A percentile compares a stretch with the other conserved stretches of the same genome.
Conservation (phyloP, 495 filamentous ascomycete species). For the Lasiosphaeriaceae sp. region DNA sequence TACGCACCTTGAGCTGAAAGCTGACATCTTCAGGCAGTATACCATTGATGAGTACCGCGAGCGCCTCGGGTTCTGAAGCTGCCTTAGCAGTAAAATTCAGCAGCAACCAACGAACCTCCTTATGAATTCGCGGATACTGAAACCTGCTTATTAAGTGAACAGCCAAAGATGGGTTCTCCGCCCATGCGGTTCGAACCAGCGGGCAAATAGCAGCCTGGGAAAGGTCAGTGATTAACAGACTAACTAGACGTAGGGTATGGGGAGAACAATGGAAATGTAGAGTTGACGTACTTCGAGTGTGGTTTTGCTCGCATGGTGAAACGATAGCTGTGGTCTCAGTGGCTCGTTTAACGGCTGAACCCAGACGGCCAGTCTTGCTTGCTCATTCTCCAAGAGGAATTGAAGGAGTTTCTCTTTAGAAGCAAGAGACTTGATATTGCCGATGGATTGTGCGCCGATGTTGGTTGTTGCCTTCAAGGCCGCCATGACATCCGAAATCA, state of each 20-base stretch:
- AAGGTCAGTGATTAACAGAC: not conserved
- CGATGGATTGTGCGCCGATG: conserved; percentile 52
- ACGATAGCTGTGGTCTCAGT: conserved; percentile 13
- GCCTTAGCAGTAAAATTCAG: conserved; percentile 80
- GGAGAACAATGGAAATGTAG: not conserved
- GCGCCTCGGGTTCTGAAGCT: conserved; percentile 70
- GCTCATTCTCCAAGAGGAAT: conserved; percentile 79
- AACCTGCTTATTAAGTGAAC: conserved; percentile 79
- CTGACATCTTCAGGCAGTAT: conserved; percentile 72
- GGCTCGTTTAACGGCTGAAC: conserved; percentile 75
- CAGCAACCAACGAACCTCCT: conserved; percentile 73
- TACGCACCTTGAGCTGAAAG: conserved; percentile 74
- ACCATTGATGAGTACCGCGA: conserved; percentile 75
- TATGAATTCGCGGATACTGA: conserved; percentile 63
- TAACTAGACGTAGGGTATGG: not conserved
- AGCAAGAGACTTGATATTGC: conserved; percentile 61
- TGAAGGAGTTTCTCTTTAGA: conserved; percentile 76
- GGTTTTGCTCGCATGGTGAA: conserved; percentile 35
- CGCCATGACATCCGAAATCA: conserved; percentile 71
- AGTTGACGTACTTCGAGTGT: conserved; percentile 48
- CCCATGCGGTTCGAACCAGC: conserved; percentile 78
- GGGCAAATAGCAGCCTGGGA: conserved; percentile 48
- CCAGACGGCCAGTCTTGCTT: conserved; percentile 82
- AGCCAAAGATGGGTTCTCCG: conserved; percentile 74
- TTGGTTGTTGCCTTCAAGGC: conserved; percentile 54